These are phyloP conservation scores for Jamesozyma piceae DNA, from an alignment of 805 yeast species.

Conservation along the genomic window DNA sequence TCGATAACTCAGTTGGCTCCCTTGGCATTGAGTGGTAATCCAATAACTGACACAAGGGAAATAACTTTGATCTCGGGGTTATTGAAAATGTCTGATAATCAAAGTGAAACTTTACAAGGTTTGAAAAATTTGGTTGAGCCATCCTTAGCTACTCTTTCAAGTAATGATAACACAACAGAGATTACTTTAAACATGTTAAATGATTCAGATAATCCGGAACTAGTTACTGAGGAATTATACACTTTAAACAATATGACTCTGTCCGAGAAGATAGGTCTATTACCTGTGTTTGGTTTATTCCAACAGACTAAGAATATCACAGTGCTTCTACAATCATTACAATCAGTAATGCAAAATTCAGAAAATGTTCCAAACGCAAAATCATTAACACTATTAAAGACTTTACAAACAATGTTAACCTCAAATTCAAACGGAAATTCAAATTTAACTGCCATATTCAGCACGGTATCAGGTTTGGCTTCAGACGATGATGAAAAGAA, in stretches of 20 bases:
- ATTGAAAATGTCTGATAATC: slow-evolving; percentile 5
- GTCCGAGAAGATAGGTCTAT: slow-evolving; percentile 14
- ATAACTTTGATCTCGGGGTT: slow-evolving; percentile 12
- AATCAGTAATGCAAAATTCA: slow-evolving; percentile 12
- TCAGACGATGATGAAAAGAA: slow-evolving; percentile 10
- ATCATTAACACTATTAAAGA: slow-evolving; percentile 11
- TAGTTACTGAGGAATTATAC: slow-evolving; percentile 17
- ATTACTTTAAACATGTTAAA: slow-evolving; percentile 16
- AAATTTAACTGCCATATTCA: slow-evolving; percentile 7
- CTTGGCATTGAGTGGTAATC: slow-evolving; percentile 15
- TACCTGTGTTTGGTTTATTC: slow-evolving; percentile 23
- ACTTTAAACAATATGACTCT: slow-evolving; percentile 20
- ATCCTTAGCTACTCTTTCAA: background rate
- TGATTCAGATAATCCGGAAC: slow-evolving; percentile 18
- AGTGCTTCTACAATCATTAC: slow-evolving; percentile 15
- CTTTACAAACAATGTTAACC: slow-evolving; percentile 8
- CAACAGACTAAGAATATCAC: slow-evolving; percentile 16
- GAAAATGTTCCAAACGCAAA: slow-evolving; percentile 9
- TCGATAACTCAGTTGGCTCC: slow-evolving; percentile 24
- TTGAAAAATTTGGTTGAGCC: slow-evolving; percentile 14
- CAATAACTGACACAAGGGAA: slow-evolving; percentile 13
- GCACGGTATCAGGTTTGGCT: slow-evolving; percentile 10
- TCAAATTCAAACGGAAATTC: background rate
- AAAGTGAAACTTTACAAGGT: slow-evolving; percentile 11
- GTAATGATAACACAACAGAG: slow-evolving; percentile 7